Base-by-base conservation (phyloP, 345 rosid genomes). In the Salix suchowensis region DNA sequence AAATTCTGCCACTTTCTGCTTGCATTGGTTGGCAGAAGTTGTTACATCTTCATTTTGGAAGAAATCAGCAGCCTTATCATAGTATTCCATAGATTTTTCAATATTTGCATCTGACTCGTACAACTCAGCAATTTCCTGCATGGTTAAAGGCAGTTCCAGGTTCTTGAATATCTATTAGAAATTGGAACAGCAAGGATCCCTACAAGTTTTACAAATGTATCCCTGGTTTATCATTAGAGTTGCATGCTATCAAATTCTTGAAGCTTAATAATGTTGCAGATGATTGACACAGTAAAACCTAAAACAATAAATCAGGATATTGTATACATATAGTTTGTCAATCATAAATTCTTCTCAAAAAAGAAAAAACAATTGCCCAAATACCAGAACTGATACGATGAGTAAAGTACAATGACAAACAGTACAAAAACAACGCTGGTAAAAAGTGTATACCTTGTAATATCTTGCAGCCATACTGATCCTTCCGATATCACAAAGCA, bases 381-480 rank as follows among this genome's bases (percentile, higher is more conserved):
- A 26, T 71, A 42, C 24, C 32, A 32, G 32, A 18, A 50, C 65
- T 21, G n/a, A 36, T 2, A 11, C 32, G 34, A 54, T 62, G 61
- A 4, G 34, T n/a, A 55, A 23, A 58, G 24, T 24, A 58, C 10
- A 3, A 10, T 26, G 23, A 52, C 23, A 19, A 18, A 19, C 6
- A 18, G 58, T 52, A 19, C 9, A 19, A 19, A 65, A 50, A 7
- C 52, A 75, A 28, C 0, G 28, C 15, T 55, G 44, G 26, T 16
- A 26, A 6, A 16, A 68, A 77, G 61, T 14, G 23, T 32, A 61
- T 82, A 91, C 98, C 97, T 96, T 96, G 82, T 81, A 89, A 78
- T 94, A 96, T 89, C 98, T 91, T 73, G 99, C 99, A 79, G 98
- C 99, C 98, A 94, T 92, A 85, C 87, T 92, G 78, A 96, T 91